These are phyloP conservation scores for Fusarium hainanense DNA, from an alignment of 2,329 filamentous ascomycete genomes.

Conservation along the genomic window DNA sequence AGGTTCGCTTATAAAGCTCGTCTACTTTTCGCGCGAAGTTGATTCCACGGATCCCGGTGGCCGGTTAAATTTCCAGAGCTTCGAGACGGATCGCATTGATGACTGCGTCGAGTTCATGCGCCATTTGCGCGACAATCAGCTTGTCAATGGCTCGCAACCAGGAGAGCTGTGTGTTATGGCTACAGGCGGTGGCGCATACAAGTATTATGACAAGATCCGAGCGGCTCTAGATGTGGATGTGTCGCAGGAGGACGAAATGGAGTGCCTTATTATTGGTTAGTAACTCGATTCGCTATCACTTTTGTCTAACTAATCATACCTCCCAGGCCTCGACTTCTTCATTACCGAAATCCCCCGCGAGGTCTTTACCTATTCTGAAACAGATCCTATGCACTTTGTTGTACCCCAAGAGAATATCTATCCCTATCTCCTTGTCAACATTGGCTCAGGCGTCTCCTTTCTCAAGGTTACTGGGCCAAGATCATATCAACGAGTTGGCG, in stretches of 20 bases:
- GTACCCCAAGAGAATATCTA: conserved; percentile 84
- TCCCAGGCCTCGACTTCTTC: conserved; percentile 91
- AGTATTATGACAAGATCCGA: conserved; percentile 93
- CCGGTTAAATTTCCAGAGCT: conserved; percentile 92
- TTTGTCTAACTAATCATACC: conserved; percentile 12
- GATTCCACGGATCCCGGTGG: conserved; percentile 84
- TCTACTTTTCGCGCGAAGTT: conserved; percentile 94
- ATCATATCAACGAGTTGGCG: conserved; percentile 89
- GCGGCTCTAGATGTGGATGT: conserved; percentile 88
- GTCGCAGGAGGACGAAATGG: conserved; percentile 96
- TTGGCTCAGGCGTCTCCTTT: conserved; percentile 96
- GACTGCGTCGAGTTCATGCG: conserved; percentile 93
- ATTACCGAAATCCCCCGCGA: conserved; percentile 97
- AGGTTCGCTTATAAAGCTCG: conserved; percentile 93
- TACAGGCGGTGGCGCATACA: conserved; percentile 94
- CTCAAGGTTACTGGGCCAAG: conserved; percentile 94
- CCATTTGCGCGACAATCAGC: conserved; percentile 84
- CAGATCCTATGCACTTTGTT: conserved; percentile 89
- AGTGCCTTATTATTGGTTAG: conserved; percentile 92
- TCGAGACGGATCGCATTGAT: conserved; percentile 95
- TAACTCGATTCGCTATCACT: neutral
- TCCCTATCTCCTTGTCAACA: conserved; percentile 97
- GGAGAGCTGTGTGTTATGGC: conserved; percentile 91
- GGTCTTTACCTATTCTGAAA: conserved; percentile 95
- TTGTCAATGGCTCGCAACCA: conserved; percentile 77